These are phyloP conservation scores for Trichoderma cornu-damae DNA, from an alignment of 2,329 filamentous ascomycete genomes.

Conservation along the genomic window DNA sequence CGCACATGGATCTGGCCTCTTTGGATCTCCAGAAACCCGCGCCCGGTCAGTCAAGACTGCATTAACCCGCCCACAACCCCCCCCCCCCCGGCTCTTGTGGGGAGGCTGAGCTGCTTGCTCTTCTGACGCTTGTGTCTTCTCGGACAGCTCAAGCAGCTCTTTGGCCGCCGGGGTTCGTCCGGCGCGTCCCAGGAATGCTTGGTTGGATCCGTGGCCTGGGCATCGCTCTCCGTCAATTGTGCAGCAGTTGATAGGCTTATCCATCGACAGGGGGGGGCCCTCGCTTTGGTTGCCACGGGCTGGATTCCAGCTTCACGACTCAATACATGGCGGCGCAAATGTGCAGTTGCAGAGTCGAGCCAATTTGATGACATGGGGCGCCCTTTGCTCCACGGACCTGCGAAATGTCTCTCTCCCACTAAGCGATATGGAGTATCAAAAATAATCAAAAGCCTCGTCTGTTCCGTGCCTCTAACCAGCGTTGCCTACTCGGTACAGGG, in stretches of 20 bases:
- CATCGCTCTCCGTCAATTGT: not conserved
- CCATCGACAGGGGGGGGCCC: not conserved
- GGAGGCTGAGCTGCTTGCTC: slow-evolving; percentile 1
- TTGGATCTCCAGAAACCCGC: slow-evolving; percentile 6
- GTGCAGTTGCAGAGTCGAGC: not conserved
- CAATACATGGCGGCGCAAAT: not conserved
- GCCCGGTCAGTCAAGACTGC: slow-evolving; percentile 1
- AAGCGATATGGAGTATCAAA: not conserved
- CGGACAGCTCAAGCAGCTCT: not conserved
- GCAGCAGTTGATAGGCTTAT: not conserved
- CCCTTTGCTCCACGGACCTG: not conserved
- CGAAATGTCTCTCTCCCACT: not conserved
- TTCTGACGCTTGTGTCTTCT: not conserved
- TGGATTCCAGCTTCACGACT: not conserved
- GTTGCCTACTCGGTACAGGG: too few relatives aligned
- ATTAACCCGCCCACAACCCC: slow-evolving; percentile 9
- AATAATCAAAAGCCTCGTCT: not conserved
- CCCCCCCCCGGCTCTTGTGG: slow-evolving; percentile 12
- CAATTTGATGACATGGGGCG: not conserved
- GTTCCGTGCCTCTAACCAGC: not conserved
- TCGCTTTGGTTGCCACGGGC: not conserved
- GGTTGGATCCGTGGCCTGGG: not conserved
- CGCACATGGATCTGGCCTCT: slow-evolving; percentile 14
- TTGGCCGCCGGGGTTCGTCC: not conserved
- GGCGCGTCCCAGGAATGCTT: not conserved